Evolutionary conservation across 768 basidiomycete genomes (phyloP), one percentile per base, ranked within the genome.

Genomic region (Suillus discolor): DNA sequence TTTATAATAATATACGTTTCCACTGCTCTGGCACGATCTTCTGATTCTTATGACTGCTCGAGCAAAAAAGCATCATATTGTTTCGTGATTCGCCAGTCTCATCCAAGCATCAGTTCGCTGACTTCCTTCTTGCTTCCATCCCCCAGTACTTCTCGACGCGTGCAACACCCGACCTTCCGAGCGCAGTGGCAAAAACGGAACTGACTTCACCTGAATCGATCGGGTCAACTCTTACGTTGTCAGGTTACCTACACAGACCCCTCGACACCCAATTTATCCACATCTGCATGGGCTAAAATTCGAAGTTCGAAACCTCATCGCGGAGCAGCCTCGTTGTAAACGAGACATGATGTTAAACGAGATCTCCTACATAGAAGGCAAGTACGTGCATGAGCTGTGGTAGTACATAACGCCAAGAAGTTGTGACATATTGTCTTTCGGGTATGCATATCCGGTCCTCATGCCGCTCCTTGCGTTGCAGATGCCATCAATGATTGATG

Each of bases 1-100:
- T 85, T 23, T 91, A 87, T n/a, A n/a, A n/a, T n/a, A n/a, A n/a
- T 81, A 87, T 87, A 63, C 67, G 75, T 73, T 59, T 18, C 11
- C 12, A 2, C 11, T 23, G n/a, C 7, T 45, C 18, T 12, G 31
- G 13, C 3, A 15, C 38, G 13, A 36, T 41, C 31, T 51, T 16
- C 12, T 13, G n/a, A 47, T 38, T 51, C 31, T 39, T 31, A 49
- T 25, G 57, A 54, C 61, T 31, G 28, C 38, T 23, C 36, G 69
- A 23, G 4, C 64, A 86, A 71, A 74, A 75, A 23, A 71, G 64
- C 42, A 73, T 31, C 6, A 31, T 31, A 31, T 31, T 31, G 31
- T 31, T 31, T 31, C 31, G 31, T 31, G 31, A 31, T 31, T 44
- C 18, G 42, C 20, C 18, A 18, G 7, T 20, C 20, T 9, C 8